Evolutionary conservation across 352 stramenopile species (phyloP), one percentile per base, ranked within the genome.

Genomic region (Globisporangium mamillatum): DNA sequence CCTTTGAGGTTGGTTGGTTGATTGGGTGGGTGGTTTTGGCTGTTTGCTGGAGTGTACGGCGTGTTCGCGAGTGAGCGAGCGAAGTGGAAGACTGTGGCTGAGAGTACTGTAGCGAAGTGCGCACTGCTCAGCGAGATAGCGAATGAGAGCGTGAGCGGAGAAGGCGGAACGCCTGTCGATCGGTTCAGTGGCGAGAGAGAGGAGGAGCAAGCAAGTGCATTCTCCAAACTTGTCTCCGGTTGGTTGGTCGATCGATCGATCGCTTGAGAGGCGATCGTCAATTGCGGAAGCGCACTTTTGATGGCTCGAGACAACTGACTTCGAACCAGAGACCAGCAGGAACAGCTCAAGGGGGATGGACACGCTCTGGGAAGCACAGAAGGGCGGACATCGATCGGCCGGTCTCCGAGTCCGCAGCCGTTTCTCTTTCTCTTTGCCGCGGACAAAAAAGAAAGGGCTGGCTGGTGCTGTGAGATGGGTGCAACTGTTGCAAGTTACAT

Each of bases 171-270:
- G 44, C 16, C 18, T n/a, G 16, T 22, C 44, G 16, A 27, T 55
- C 48, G 22, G 48, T 55, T 55, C 22, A 27, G 48, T 22, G 20
- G 8, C 8, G 25, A 55, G 20, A 18, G n/a, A 6, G 20, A 18
- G 20, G 48, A 29, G 48, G 48, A 55, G 48, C n/a, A 55, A 55
- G 48, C n/a, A 55, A 55, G 48, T 55, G n/a, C 18, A 55, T 55
- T 55, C 48, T 25, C 48, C 20, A 16, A 48, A 48, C 41, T n/a
- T 48, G 41, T 48, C 44, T 52, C 48, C 22, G 48, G 48, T 27
- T 54, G 48, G 48, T 54, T 55, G 48, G 48, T 55, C 22, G 48
- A n/a, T 55, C 48, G 48, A 27, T 55, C 12, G 46, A 32, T 16
- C 2, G n/a, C 7, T 24, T 53, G 46, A n/a, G 46, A 52, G 18